Conservation (phyloP, 176 grass and related monocot genomes). For the Cocos nucifera region DNA sequence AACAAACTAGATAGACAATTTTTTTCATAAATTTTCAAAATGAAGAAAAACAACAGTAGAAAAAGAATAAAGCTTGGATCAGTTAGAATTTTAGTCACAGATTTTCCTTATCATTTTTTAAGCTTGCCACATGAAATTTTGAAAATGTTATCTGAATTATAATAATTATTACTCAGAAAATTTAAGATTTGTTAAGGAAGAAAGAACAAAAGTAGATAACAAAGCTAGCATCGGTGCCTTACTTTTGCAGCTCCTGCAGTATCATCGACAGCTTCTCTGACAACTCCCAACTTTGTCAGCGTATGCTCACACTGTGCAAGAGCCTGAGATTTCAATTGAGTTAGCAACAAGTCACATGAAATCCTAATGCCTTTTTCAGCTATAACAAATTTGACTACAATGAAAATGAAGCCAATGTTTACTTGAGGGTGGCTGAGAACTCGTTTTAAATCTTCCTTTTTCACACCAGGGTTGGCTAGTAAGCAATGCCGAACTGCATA, state of each 20-base stretch:
- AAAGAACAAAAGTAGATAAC: neutral
- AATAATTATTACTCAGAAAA: no score
- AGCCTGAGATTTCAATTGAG: conserved; percentile 27
- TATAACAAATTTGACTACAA: no score
- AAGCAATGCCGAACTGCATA: conserved; percentile 56
- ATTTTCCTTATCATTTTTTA: no score
- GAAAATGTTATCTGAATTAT: no score
- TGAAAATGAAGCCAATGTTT: neutral
- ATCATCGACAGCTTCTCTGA: conserved; percentile 87
- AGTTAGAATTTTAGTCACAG: no score
- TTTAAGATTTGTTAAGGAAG: no score
- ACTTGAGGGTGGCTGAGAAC: conserved; percentile 89
- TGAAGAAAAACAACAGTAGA: neutral
- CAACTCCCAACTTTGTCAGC: conserved; percentile 47
- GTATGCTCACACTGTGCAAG: conserved; percentile 87
- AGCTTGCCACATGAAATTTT: no score
- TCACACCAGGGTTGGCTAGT: conserved; percentile 49
- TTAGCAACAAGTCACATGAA: conserved; percentile 3
- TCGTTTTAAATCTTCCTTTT: conserved; percentile 36
- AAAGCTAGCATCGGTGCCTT: neutral
- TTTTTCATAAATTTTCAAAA: neutral
- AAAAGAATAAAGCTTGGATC: no score
- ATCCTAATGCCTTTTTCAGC: no score
- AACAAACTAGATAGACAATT: conserved; percentile 40
- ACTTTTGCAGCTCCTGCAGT: conserved; percentile 84